Evolutionary conservation across 2,329 filamentous ascomycete species (phyloP), one percentile per base, ranked within the genome.

Genomic region (Waltergamsia citrina): DNA sequence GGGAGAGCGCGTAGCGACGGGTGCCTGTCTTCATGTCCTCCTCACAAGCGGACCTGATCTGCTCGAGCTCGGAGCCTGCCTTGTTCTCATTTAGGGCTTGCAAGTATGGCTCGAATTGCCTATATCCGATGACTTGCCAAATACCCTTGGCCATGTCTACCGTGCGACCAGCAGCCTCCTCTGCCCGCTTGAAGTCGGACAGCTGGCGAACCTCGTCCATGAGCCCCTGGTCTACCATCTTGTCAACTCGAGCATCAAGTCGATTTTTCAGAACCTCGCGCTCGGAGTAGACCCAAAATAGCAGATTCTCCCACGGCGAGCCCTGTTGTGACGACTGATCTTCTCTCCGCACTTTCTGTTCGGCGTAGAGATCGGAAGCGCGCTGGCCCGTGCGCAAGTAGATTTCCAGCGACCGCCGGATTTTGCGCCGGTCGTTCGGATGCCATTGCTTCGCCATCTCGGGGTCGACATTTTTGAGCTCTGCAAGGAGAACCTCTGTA

Each of bases 111-210:
- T 83, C 71, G 50, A 96, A 82, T 51, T 98, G 86, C 53, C 93
- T 95, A 59, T 87, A 95, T 1, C 92, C 92, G 41, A 98, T 98
- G 2, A 88, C 92, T 34, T 94, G 83, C 87, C 90, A 98, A 28
- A 98, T 93, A 1, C 92, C 93, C 34, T 79, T 77, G 2, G 74
- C 83, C 43, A 76, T 69, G 49, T 96, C 86, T 3, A 92, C 58
- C 0, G 56, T 43, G 2, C 65, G 55, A 0, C 76, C 80, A 2
- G 60, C 48, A 0, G 60, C 51, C 0, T 52, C 42, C 14, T 50
- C 51, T 3, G 47, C 35, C 14, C 43, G 54, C 35, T 59, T 61
- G 31, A 64, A 62, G 2, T 57, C 44, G 39, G 64, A 62, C 29
- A 77, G 57, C 32, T 63, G 51, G 17, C 51, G 52, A 1, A 67